Percentiles rank a stretch among this genome's conserved stretches.
Evolutionary conservation across 345 rosid genomes (phyloP).

Genomic region (Mallotus nudiflorus): DNA sequence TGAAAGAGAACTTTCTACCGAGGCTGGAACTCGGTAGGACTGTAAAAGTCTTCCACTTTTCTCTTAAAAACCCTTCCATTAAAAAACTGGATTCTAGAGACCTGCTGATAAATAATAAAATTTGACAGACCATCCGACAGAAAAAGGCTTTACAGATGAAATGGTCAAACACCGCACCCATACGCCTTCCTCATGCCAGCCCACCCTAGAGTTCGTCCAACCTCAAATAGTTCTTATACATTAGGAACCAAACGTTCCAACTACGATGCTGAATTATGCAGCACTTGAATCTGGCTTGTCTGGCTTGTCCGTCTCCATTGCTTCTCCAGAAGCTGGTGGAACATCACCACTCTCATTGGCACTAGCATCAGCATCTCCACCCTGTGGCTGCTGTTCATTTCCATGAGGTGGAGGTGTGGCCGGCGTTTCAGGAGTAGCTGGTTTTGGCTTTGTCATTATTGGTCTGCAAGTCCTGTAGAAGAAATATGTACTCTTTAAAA

Average conservation of each 20-base stretch:
- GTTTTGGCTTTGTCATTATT: constrained; percentile 86
- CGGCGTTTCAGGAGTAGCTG: constrained; percentile 58
- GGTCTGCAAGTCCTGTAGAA: constrained; percentile 72
- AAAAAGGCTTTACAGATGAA: constrained; percentile 22
- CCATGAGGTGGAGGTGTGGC: constrained; percentile 52
- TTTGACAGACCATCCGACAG: constrained; percentile 10
- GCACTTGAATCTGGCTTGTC: constrained; percentile 45
- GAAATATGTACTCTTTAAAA: neutral
- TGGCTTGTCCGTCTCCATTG: constrained; percentile 74
- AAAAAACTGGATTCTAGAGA: constrained; percentile 31
- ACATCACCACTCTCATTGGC: constrained; percentile 36
- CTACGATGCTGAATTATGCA: constrained; percentile 23
- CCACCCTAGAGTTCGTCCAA: constrained; percentile 18
- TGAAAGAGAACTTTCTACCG: constrained; percentile 11
- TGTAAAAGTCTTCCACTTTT: neutral
- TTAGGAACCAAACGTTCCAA: constrained; percentile 13
- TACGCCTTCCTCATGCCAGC: constrained; percentile 7
- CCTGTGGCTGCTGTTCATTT: constrained; percentile 37
- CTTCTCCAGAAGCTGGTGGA: constrained; percentile 50
- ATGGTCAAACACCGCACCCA: constrained; percentile 1
- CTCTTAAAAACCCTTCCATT: constrained; percentile 5
- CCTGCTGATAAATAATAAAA: constrained; percentile 20
- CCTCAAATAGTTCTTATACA: constrained; percentile 27
- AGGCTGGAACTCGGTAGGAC: neutral
- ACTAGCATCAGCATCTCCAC: constrained; percentile 25